Percentiles rank a stretch among this genome's conserved stretches.
phyloP scores from a whole-genome alignment of 352 stramenopile genomes.

The Halophytophthora batemanensis region DNA sequence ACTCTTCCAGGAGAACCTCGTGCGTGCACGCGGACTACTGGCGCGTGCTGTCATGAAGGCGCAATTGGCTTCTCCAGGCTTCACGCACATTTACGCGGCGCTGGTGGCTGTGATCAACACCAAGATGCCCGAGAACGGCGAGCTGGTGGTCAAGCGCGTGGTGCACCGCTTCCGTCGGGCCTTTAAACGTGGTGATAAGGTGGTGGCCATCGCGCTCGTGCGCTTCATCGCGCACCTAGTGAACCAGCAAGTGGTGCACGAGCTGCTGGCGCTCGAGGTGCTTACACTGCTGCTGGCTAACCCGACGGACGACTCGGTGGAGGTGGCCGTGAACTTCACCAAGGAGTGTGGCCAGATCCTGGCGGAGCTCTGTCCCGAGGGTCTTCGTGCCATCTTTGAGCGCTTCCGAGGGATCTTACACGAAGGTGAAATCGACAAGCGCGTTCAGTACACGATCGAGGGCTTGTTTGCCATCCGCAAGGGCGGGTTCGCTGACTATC shows the following conservation, averaged over 20 bases:
- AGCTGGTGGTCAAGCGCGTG: slow-evolving; percentile 92
- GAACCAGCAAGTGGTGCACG: slow-evolving; percentile 98
- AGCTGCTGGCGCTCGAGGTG: slow-evolving; percentile 97
- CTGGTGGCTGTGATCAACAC: slow-evolving; percentile 98
- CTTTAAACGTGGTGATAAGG: slow-evolving; percentile 97
- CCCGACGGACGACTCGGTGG: slow-evolving; percentile 97
- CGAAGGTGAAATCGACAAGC: slow-evolving; percentile 96
- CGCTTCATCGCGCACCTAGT: slow-evolving; percentile 98
- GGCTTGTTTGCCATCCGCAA: slow-evolving; percentile 96
- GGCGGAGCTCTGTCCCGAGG: slow-evolving; percentile 79
- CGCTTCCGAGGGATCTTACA: slow-evolving; percentile 96
- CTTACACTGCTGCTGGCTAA: slow-evolving; percentile 96
- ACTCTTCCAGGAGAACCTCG: slow-evolving; percentile 97
- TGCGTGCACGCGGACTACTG: slow-evolving; percentile 94
- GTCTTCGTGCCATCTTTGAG: slow-evolving; percentile 96
- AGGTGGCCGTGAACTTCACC: slow-evolving; percentile 97
- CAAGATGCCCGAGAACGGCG: slow-evolving; percentile 97
- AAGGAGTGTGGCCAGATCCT: slow-evolving; percentile 94
- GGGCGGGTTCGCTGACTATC: slow-evolving; percentile 94
- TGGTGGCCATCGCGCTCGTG: slow-evolving; percentile 92
- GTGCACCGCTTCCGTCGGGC: slow-evolving; percentile 94
- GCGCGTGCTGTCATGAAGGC: slow-evolving; percentile 95
- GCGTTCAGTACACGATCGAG: slow-evolving; percentile 99
- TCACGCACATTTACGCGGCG: slow-evolving; percentile 96
- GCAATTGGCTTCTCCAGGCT: slow-evolving; percentile 94